Evolutionary conservation across 768 basidiomycete species (phyloP), one percentile per base, ranked within the genome.

Genomic region (Termitomyces sp.): DNA sequence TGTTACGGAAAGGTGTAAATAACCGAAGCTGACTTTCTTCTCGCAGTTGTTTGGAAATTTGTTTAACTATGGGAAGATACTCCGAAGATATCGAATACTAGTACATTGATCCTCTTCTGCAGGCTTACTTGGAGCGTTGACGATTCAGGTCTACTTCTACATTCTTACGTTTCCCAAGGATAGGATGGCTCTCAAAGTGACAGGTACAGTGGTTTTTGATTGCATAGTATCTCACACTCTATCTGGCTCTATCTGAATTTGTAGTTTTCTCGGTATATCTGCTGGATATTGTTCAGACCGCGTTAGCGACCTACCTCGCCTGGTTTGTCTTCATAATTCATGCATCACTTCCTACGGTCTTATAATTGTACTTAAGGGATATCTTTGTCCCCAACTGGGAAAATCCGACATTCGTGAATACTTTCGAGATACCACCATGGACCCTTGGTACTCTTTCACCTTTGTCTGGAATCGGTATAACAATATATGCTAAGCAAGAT

Each of bases 221-320:
- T 3, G 3, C 22, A 38, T 52, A 41, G 9, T n/a, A 13, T 36
- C 33, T 36, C 13, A 22, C 20, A 11, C 69, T 57, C 8, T 66
- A n/a, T 2, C 28, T n/a, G 7, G 14, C 14, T 22, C 32, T 50
- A 40, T 10, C n/a, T n/a, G 8, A 3, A 7, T 41, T n/a, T 22
- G 20, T 22, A 54, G 52, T 54, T 6, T 54, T 33, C 41, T 41
- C n/a, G 5, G n/a, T 26, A 6, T 43, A 13, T 32, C 3, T 44
- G 14, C 13, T 54, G 1, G 52, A 54, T 44, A 8, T 44, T 43
- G 24, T 18, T 43, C 52, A 54, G 13, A 54, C 52, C 16, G 41
- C 22, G 10, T 43, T 54, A 8, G 38, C 52, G 9, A 54, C 52
- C 22, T 44, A 44, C 30, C 28, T 11, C 20, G 9, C 30, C 20